A percentile compares a stretch with the other conserved stretches of the same genome.
Conservation (phyloP, 2,329 filamentous ascomycete species). For the Alternaria incomplexa region DNA sequence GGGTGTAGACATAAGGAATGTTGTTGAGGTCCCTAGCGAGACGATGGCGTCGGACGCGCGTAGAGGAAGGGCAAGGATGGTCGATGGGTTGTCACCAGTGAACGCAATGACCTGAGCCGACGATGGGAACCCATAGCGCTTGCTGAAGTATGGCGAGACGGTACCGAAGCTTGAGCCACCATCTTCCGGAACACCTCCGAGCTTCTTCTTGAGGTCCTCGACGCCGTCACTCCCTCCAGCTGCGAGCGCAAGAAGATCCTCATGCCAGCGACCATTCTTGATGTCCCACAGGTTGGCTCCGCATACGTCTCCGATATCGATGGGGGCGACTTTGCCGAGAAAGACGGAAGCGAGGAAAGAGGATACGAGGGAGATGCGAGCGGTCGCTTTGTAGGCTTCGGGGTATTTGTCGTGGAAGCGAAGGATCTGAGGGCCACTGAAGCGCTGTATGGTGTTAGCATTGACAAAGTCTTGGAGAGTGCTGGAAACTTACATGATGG, state of each 20-base stretch:
- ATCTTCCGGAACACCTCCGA: conserved; percentile 80
- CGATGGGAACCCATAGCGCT: conserved; percentile 75
- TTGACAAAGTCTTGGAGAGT: background rate
- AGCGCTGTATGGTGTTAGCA: conserved; percentile 65
- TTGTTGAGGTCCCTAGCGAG: conserved; percentile 91
- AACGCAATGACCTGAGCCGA: conserved; percentile 83
- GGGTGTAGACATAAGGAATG: conserved; percentile 97
- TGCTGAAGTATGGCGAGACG: conserved; percentile 79
- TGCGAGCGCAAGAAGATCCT: conserved; percentile 75
- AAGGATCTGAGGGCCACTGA: conserved; percentile 96
- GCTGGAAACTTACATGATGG: conserved; percentile 74
- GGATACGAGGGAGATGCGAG: conserved; percentile 89
- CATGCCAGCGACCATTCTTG: conserved; percentile 72
- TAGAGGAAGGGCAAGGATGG: conserved; percentile 88
- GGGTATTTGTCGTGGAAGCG: conserved; percentile 82
- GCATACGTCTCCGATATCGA: conserved; percentile 93
- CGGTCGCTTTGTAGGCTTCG: conserved; percentile 78
- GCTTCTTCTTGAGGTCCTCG: conserved; percentile 73
- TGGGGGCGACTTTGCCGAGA: conserved; percentile 81
- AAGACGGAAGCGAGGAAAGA: conserved; percentile 94
- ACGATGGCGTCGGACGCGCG: conserved; percentile 91
- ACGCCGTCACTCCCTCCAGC: conserved; percentile 66
- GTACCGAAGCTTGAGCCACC: conserved; percentile 79
- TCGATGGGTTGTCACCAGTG: conserved; percentile 95
- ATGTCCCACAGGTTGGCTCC: conserved; percentile 99